Base-by-base conservation (phyloP, 257 asterid species). In the Petrea volubilis region DNA sequence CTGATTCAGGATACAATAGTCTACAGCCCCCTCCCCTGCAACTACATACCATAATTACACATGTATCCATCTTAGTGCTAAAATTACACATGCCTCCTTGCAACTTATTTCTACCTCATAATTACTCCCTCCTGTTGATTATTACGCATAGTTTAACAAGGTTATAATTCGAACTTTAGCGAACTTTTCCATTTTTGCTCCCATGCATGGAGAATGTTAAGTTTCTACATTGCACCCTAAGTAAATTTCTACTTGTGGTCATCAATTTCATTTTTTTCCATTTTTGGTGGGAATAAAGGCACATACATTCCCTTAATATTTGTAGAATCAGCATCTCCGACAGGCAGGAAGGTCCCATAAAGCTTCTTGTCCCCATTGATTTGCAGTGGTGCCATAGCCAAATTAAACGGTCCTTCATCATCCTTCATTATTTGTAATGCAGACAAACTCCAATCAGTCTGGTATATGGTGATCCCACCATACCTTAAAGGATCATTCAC, bases 401-500 rank as follows among this genome's bases (percentile, higher is more conserved):
- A 86, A 83, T 92, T 92, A 63, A 85, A 95, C 4, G 98, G 97
- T 1, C 98, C 99, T 85, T 87, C 94, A 23, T 61, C 96, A 62
- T 90, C 89, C 77, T 87, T 92, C 84, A 82, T 75, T 44, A 89
- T 24, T 81, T 91, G 96, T 34, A 85, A 64, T 1, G 98, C 93
- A 0, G 99, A 92, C 75, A 91, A 60, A 79, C 97, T 92, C 98
- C 85, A 83, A 76, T 77, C 86, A 1, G 85, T 84, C 56, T 83
- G 85, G 78, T 81, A 86, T 62, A 81, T 82, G 27, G 99, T 89
- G 74, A 95, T 76, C 52, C 97, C 99, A 15, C 82, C 88, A 11
- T 86, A 95, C 81, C 98, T 88, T 68, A 92, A 79, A 20, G 99
- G 99, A 67, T 95, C 84, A 60, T 95, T 95, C 64, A 95, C 97